These are phyloP conservation scores for Gossypium trilobum DNA, from an alignment of 441 rosid species.

Conservation along the genomic window DNA sequence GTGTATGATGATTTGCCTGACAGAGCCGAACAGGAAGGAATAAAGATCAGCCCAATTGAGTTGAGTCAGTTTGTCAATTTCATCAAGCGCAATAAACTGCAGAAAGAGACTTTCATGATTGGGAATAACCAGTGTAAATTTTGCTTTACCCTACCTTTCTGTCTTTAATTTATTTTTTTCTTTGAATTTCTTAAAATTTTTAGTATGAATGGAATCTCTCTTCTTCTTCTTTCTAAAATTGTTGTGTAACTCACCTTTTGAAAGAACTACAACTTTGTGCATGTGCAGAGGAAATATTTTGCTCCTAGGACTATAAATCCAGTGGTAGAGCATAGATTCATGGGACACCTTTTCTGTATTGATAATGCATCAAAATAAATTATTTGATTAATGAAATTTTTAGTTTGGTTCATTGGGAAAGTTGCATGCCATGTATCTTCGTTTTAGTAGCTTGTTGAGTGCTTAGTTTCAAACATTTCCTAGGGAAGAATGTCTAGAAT, in stretches of 20 bases:
- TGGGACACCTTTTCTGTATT: not conserved
- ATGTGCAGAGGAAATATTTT: not conserved
- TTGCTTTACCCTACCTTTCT: not conserved
- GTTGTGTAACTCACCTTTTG: not conserved
- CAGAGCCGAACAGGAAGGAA: slow-evolving; percentile 73
- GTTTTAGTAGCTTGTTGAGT: not conserved
- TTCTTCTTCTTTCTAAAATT: not conserved
- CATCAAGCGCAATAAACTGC: slow-evolving; percentile 54
- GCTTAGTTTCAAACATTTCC: not conserved
- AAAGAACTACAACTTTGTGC: not conserved
- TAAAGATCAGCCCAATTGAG: slow-evolving; percentile 47
- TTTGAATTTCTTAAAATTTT: not conserved
- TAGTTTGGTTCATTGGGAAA: not conserved
- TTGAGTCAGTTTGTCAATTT: slow-evolving; percentile 52
- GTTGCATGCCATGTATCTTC: not conserved
- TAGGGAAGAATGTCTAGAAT: not conserved
- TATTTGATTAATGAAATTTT: not conserved
- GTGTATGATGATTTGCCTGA: slow-evolving; percentile 20
- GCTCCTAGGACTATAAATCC: not conserved
- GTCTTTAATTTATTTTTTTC: not conserved
- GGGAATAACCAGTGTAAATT: slow-evolving; percentile 61
- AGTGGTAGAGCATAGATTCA: not conserved
- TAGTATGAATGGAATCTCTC: not conserved
- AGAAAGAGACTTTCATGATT: slow-evolving; percentile 52
- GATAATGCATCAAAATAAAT: not conserved